Conservation (phyloP, 768 basidiomycete species). For the Pleurotus eryngii region DNA sequence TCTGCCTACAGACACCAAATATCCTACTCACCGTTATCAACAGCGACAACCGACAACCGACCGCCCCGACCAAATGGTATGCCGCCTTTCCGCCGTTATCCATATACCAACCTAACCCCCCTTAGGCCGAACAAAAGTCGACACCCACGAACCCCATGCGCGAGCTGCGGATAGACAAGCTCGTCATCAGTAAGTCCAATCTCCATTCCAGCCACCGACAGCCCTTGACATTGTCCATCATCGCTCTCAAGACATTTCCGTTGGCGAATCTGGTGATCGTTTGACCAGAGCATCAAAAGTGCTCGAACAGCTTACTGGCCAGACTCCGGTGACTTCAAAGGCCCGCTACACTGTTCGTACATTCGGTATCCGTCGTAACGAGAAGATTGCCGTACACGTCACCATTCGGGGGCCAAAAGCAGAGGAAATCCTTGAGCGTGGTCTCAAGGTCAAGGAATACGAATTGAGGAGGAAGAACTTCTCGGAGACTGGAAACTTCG, state of each 20-base stretch:
- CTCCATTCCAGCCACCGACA: neutral
- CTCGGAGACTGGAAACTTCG: slow-evolving; percentile 98
- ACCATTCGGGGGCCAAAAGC: slow-evolving; percentile 99
- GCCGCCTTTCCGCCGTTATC: neutral
- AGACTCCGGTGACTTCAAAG: slow-evolving; percentile 99
- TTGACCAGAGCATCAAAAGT: slow-evolving; percentile 99
- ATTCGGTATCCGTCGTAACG: slow-evolving; percentile 99
- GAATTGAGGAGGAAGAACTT: slow-evolving; percentile 97
- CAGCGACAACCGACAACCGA: slow-evolving; percentile 7
- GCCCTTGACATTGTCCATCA: slow-evolving; percentile 10
- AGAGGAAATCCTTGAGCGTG: slow-evolving; percentile 98
- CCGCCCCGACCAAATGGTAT: slow-evolving; percentile 4
- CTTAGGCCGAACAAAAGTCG: slow-evolving; percentile 84
- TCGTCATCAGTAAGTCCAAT: slow-evolving; percentile 90
- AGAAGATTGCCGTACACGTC: slow-evolving; percentile 98
- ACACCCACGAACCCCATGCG: slow-evolving; percentile 91
- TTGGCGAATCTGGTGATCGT: slow-evolving; percentile 99
- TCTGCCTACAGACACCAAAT: neutral
- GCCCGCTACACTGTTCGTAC: slow-evolving; percentile 99
- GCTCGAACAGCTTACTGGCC: slow-evolving; percentile 97
- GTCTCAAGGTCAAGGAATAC: slow-evolving; percentile 99
- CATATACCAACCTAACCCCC: neutral
- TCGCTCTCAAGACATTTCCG: slow-evolving; percentile 83
- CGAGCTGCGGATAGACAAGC: slow-evolving; percentile 96
- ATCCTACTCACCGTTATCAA: slow-evolving; percentile 9